Percentiles rank a stretch among this genome's conserved stretches.
phyloP scores from a whole-genome alignment of 2,329 filamentous ascomycete species.

The Ascocoryne sarcoides region DNA sequence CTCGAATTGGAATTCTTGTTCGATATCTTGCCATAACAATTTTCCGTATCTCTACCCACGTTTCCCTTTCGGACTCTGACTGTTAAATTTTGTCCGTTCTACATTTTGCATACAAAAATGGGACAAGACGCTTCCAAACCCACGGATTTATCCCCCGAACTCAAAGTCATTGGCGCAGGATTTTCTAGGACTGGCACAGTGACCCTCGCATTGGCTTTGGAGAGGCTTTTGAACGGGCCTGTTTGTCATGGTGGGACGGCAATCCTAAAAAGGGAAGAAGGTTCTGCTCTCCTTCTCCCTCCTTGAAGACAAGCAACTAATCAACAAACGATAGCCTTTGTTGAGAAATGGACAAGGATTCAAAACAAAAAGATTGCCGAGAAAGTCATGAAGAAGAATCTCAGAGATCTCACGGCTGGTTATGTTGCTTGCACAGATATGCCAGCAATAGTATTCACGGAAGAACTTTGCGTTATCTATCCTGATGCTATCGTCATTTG shows the following conservation, averaged over 20 bases:
- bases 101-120: no score
- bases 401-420: conserved; percentile 13
- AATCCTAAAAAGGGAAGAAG: conserved; percentile 13
- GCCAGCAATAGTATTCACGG: conserved; percentile 21
- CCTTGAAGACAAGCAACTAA: background rate
- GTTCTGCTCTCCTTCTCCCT: background rate
- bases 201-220: conserved; percentile 12
- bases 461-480: conserved; percentile 24
- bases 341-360: conserved; percentile 11
- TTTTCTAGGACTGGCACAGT: conserved; percentile 16
- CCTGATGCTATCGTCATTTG: conserved; percentile 27
- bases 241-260: conserved; percentile 14
- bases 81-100: no score
- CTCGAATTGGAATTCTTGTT: no score
- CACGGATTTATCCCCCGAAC: conserved; percentile 2
- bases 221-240: conserved; percentile 14
- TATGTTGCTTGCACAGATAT: conserved; percentile 26
- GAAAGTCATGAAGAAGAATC: conserved; percentile 1
- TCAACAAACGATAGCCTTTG: conserved; percentile 5
- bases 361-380: background rate
- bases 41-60: no score
- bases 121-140: conserved; percentile 6
- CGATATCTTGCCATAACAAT: no score
- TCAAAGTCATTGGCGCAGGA: conserved; percentile 14
- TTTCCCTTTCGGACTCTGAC: no score